Evolutionary conservation across 495 filamentous ascomycete species (phyloP).

Genomic region (Podospora comata): DNA sequence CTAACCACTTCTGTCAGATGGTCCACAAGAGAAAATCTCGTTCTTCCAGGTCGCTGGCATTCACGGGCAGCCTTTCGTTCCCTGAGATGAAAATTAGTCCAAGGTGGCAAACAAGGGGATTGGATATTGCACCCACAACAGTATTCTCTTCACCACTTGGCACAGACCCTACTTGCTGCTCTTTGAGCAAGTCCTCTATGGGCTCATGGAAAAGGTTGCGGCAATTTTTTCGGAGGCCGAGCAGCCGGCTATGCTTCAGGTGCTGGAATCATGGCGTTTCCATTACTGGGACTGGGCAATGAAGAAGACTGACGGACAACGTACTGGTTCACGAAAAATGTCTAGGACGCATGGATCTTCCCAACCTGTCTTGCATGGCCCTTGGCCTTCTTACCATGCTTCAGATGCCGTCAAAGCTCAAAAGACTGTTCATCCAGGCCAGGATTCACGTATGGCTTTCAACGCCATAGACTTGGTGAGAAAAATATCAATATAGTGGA

Average conservation of each 20-base stretch:
- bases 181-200: slow-evolving; percentile 8
- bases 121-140: slow-evolving; percentile 11
- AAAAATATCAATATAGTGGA: too few relatives aligned
- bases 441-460: too few relatives aligned
- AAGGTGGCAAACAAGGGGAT: not conserved
- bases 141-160: slow-evolving; percentile 11
- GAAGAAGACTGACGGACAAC: not conserved
- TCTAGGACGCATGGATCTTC: too few relatives aligned
- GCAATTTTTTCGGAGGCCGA: not conserved
- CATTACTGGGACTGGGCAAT: slow-evolving; percentile 8
- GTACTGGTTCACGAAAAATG: too few relatives aligned
- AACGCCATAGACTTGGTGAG: too few relatives aligned
- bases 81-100: not conserved
- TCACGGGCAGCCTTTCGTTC: slow-evolving; percentile 7
- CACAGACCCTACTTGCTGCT: slow-evolving; percentile 9
- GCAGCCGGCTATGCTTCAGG: not conserved
- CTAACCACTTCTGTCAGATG: slow-evolving; percentile 6
- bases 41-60: slow-evolving; percentile 3
- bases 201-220: not conserved
- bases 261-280: slow-evolving; percentile 4
- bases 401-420: too few relatives aligned
- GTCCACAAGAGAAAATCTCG: slow-evolving; percentile 1
- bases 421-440: too few relatives aligned
- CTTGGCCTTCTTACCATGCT: too few relatives aligned
- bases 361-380: too few relatives aligned